A percentile compares a stretch with the other conserved stretches of the same genome.
These are phyloP conservation scores for Albugo candida DNA, from an alignment of 352 stramenopile species.

Conservation along the genomic window DNA sequence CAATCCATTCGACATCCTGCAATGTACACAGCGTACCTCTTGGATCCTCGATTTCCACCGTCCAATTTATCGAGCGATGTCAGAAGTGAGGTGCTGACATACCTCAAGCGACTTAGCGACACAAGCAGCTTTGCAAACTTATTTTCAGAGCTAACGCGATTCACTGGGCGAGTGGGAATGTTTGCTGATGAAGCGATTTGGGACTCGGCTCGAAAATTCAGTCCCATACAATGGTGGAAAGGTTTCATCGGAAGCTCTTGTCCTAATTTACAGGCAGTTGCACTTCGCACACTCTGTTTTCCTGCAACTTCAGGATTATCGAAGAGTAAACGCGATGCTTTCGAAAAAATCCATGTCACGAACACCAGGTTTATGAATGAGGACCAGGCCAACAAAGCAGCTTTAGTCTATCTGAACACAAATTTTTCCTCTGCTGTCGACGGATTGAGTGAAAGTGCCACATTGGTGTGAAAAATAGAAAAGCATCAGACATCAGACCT, in stretches of 20 bases:
- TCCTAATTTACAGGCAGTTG: conserved; percentile 37
- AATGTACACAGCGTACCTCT: conserved; percentile 55
- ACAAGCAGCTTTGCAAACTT: conserved; percentile 23
- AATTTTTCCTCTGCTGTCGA: conserved; percentile 22
- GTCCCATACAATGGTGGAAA: conserved; percentile 56
- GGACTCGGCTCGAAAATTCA: conserved; percentile 52
- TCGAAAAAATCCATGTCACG: conserved; percentile 29
- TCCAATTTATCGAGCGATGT: conserved; percentile 31
- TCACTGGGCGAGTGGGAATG: conserved; percentile 30
- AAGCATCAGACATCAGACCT: too few relatives aligned
- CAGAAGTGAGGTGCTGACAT: conserved; percentile 30
- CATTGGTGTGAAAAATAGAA: too few relatives aligned
- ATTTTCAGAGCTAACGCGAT: conserved; percentile 45
- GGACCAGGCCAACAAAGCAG: conserved; percentile 48
- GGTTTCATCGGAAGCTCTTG: conserved; percentile 58
- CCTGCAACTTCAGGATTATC: conserved; percentile 32
- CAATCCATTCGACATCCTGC: conserved; percentile 33
- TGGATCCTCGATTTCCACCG: conserved; percentile 47
- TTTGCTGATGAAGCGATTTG: conserved; percentile 58
- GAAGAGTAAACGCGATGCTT: conserved; percentile 25
- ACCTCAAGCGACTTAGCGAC: conserved; percentile 28
- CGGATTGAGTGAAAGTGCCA: too few relatives aligned
- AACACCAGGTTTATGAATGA: conserved; percentile 50
- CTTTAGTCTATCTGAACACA: conserved; percentile 48
- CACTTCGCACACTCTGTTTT: conserved; percentile 38